Evolutionary conservation across 352 stramenopile species (phyloP), one percentile per base, ranked within the genome.

Genomic region (Globisporangium nunn): DNA sequence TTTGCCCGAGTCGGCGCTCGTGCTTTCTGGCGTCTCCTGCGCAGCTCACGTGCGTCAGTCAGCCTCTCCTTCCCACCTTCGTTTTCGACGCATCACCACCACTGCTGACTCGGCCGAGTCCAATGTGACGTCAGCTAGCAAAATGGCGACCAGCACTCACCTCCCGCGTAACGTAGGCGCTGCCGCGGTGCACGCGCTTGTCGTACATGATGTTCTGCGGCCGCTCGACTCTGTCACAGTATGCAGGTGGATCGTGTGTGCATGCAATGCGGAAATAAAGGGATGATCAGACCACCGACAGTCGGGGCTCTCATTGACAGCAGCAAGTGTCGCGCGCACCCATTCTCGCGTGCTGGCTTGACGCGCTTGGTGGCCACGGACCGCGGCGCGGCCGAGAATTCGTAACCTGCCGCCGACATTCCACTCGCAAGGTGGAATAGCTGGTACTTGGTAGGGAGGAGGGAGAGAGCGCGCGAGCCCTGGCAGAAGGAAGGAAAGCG

Each of bases 121-220:
- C n/a, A 29, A 5, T 15, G 33, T 14, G n/a, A 51, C n/a, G 7
- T 35, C 6, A 10, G 14, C 12, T 2, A n/a, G 14, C 28, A 37
- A 8, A 29, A 51, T 11, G 18, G 7, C 12, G 15, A 12, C 14
- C 29, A 12, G 28, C 3, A 55, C 33, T 54, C 41, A 84, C 72
- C 54, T 86, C 78, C 49, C 77, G 70, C 33, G 73, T 74, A 35
- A 92, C 82, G 67, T 97, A 98, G 18, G 92, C 97, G 55, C 93
- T 98, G 8, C 93, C 91, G n/a, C 93, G 85, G 41, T 97, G 85
- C 41, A 98, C 81, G n/a, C 93, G 80, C 46, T 81, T 78, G 66
- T 98, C 91, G 52, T 83, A 97, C 93, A 98, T 98, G 61, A 98
- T 93, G 61, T 98, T 98, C 54, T 94, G 82, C 12, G 71, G 15